Conservation (phyloP, 2,329 filamentous ascomycete species). For the Cadophora malorum region DNA sequence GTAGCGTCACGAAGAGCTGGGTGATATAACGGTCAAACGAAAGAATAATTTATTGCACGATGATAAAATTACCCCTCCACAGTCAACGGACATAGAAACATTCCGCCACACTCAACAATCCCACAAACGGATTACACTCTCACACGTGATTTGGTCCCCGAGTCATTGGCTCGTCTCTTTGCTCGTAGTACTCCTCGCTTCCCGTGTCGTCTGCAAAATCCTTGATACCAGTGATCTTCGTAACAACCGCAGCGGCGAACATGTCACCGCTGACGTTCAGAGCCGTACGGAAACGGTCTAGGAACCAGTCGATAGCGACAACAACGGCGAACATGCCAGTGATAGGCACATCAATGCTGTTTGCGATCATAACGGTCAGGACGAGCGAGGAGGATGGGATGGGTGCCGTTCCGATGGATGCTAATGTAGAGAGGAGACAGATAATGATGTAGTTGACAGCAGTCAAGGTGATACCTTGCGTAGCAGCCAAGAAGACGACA, state of each 20-base stretch:
- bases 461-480: conserved; percentile 7
- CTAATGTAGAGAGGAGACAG: conserved; percentile 17
- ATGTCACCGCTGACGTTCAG: conserved; percentile 19
- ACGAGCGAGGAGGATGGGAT: conserved; percentile 20
- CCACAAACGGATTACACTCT: background rate
- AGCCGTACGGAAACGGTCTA: conserved; percentile 16
- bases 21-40: no score
- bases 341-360: conserved; percentile 14
- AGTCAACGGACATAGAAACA: background rate
- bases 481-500: conserved; percentile 16
- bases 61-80: background rate
- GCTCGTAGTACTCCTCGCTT: conserved; percentile 5
- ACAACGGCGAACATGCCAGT: conserved; percentile 18
- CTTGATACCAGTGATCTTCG: conserved; percentile 19
- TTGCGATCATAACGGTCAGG: conserved; percentile 21
- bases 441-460: conserved; percentile 17
- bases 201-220: background rate
- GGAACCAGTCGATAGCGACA: conserved; percentile 20
- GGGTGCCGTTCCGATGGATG: conserved; percentile 17
- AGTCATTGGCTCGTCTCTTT: background rate
- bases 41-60: background rate
- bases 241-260: conserved; percentile 11
- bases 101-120: background rate
- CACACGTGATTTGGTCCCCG: conserved; percentile 1
- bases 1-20: no score